Percentiles rank a stretch among this genome's conserved stretches.
Conservation (phyloP, 1,284 basidiomycete genomes). For the Rhodofomes roseus region DNA sequence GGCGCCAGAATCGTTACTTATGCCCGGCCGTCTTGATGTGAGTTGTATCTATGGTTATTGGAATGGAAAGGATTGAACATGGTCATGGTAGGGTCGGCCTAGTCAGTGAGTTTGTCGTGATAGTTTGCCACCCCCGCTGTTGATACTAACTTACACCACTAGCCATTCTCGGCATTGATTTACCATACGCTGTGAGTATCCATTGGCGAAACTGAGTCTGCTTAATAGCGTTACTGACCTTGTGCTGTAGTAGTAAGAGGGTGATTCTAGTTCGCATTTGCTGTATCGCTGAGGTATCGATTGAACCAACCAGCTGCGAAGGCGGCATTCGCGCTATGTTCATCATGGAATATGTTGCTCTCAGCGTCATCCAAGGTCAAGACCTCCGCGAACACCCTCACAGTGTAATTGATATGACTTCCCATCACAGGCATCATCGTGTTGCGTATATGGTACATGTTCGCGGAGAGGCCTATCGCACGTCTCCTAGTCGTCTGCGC, state of each 20-base stretch:
- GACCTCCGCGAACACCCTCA: no score
- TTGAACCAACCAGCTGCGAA: neutral
- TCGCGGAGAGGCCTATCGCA: conserved; percentile 13
- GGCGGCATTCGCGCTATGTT: neutral
- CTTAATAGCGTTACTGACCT: neutral
- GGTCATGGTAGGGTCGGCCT: neutral
- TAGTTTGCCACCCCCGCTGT: neutral
- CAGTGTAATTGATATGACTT: no score
- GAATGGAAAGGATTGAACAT: neutral
- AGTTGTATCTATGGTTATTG: conserved; percentile 4
- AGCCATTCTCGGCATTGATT: neutral
- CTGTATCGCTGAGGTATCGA: neutral
- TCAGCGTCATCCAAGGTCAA: conserved; percentile 21
- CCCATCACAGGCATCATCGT: conserved; percentile 26
- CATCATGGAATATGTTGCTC: neutral
- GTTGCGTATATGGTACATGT: conserved; percentile 28
- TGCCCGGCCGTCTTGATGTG: conserved; percentile 16
- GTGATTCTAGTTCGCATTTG: neutral
- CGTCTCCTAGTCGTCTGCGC: conserved; percentile 15
- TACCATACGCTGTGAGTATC: neutral
- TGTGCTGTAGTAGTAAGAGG: neutral
- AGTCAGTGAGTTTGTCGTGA: neutral
- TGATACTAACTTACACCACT: neutral
- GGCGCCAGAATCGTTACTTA: conserved; percentile 24
- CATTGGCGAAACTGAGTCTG: no score